Base-by-base conservation (phyloP, 345 rosid genomes). In the Conringia planisiliqua region DNA sequence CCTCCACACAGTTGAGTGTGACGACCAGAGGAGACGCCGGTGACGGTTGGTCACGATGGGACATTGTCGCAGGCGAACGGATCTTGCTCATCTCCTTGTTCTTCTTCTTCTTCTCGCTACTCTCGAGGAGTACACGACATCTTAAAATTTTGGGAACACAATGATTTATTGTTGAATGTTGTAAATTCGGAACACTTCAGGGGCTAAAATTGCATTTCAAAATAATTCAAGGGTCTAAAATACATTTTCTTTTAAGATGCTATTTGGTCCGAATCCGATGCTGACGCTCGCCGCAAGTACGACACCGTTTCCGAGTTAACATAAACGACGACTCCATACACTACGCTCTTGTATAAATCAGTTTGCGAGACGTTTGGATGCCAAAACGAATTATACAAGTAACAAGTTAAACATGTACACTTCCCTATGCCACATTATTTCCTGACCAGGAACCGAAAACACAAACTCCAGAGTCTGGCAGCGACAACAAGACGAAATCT, bases 1-100 rank as follows among this genome's bases (percentile, higher is more conserved):
- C 98, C 30, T 92, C 97, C 72, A 96, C 76, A 84, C 98, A 96
- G 88, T 90, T 96, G 81, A 96, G 97, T 50, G 94, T 80, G 55
- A 87, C 89, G 38, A 92, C 95, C 24, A 78, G 73, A 46, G 97
- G 85, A 14, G 90, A 71, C 16, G 85, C 82, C n/a, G 88, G 80
- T 27, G 85, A 38, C 22, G 87, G 77, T 59, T 52, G 75, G 62
- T 66, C 79, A 62, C 82, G 86, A 77, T 70, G 89, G 26, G 89
- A 39, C 86, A 89, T 86, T 82, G 86, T 60, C 54, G 81, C 75
- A 66, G 86, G 77, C 32, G 90, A 83, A 83, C 89, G 80, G 71
- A 74, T 69, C 75, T 59, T 26, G 73, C 86, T 77, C 77, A 73
- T 73, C 69, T 50, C 48, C 74, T 32, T 30, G 69, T 32, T 30